These are phyloP conservation scores for Trichoderma sp. DNA, from an alignment of 2,329 filamentous ascomycete species.

Conservation along the genomic window DNA sequence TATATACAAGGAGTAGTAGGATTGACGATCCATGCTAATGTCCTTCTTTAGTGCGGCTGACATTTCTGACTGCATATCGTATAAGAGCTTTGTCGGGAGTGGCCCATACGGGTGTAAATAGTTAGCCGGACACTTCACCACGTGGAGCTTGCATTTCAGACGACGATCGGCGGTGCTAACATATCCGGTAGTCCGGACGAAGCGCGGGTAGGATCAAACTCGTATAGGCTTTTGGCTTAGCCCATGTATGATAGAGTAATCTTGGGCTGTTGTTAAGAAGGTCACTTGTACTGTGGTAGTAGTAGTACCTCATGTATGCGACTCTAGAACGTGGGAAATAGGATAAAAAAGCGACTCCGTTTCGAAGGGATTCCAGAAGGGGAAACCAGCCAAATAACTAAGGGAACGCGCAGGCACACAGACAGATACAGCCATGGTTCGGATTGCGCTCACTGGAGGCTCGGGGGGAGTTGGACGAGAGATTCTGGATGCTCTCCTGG, in stretches of 20 bases:
- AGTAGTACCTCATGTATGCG: background rate
- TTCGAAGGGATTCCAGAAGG: background rate
- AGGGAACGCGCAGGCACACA: background rate
- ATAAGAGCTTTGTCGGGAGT: too few relatives aligned
- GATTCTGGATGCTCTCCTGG: slow-evolving; percentile 49
- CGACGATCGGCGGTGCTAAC: background rate
- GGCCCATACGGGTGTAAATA: too few relatives aligned
- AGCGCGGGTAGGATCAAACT: background rate
- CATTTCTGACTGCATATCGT: background rate
- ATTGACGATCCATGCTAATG: background rate
- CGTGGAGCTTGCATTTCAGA: background rate
- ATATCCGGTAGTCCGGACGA: background rate
- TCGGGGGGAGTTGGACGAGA: slow-evolving; percentile 38
- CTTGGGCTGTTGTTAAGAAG: background rate
- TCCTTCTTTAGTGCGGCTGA: background rate
- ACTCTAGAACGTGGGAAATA: background rate
- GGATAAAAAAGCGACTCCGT: background rate
- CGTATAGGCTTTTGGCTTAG: too few relatives aligned
- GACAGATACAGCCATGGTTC: slow-evolving; percentile 23
- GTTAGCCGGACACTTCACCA: background rate
- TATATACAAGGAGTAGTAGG: background rate
- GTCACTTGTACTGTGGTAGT: background rate
- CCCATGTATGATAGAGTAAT: background rate
- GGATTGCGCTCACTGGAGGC: slow-evolving; percentile 28
- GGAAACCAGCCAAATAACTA: background rate